These are phyloP conservation scores for Cercophora samala DNA, from an alignment of 495 filamentous ascomycete species.

Conservation along the genomic window DNA sequence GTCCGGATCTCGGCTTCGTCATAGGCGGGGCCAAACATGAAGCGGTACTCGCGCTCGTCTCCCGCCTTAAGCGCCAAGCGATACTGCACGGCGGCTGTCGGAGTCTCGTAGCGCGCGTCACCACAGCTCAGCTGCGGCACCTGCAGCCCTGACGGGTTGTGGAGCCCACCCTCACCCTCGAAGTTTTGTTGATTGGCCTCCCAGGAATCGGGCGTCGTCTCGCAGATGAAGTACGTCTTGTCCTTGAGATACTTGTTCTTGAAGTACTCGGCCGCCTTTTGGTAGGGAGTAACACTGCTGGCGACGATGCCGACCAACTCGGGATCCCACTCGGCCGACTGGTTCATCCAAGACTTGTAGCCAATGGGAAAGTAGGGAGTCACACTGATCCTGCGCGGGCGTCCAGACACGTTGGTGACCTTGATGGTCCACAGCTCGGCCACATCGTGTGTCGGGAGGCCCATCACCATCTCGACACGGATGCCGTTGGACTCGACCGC, in stretches of 20 bases:
- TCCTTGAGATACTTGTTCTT: constrained; percentile 57
- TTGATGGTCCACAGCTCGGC: constrained; percentile 55
- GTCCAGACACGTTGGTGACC: constrained; percentile 49
- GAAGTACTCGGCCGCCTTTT: constrained; percentile 54
- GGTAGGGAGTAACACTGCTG: constrained; percentile 53
- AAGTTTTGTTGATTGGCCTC: constrained; percentile 50
- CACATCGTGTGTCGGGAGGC: constrained; percentile 51
- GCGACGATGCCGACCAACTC: constrained; percentile 49
- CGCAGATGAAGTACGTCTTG: constrained; percentile 56
- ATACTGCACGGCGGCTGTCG: constrained; percentile 53
- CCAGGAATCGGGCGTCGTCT: constrained; percentile 49
- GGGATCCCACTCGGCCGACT: constrained; percentile 48
- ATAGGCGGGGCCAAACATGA: constrained; percentile 53
- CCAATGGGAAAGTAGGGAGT: constrained; percentile 57
- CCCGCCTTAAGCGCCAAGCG: constrained; percentile 36
- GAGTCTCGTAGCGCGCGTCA: constrained; percentile 55
- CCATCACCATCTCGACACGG: constrained; percentile 52
- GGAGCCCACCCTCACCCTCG: constrained; percentile 55
- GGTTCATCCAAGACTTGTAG: constrained; percentile 62
- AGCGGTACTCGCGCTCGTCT: constrained; percentile 48
- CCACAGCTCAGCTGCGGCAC: constrained; percentile 37
- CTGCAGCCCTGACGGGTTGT: constrained; percentile 46
- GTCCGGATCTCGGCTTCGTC: constrained; percentile 47
- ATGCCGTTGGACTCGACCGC: constrained; percentile 49
- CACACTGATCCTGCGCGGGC: constrained; percentile 46